A percentile compares a stretch with the other conserved stretches of the same genome.
These are phyloP conservation scores for Penicillium thymicola DNA, from an alignment of 2,329 filamentous ascomycete species.

Conservation along the genomic window DNA sequence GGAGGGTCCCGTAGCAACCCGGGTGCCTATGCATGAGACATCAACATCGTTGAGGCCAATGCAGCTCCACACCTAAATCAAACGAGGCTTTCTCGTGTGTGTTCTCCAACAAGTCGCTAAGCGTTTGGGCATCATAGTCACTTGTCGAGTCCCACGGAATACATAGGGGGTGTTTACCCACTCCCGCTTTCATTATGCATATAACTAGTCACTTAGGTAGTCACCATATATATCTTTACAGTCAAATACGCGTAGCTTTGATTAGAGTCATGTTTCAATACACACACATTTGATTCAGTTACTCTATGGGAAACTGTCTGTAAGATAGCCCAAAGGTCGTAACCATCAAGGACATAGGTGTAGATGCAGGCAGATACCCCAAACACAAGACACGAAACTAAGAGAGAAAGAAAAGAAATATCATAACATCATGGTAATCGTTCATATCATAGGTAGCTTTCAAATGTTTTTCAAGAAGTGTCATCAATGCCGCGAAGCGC, in stretches of 20 bases:
- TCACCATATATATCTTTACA: background rate
- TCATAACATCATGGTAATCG: slow-evolving; percentile 6
- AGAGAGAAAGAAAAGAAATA: background rate
- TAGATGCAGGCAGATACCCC: background rate
- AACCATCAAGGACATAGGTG: background rate
- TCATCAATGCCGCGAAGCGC: background rate
- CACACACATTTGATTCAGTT: background rate
- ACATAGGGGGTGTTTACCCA: background rate
- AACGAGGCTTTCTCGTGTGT: background rate
- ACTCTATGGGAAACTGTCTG: background rate
- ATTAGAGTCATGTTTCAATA: background rate
- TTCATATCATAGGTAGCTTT: background rate
- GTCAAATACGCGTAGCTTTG: background rate
- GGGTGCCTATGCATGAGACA: background rate
- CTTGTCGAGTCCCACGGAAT: background rate
- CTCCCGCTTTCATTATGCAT: too few relatives aligned
- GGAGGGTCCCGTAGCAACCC: background rate
- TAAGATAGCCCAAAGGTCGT: background rate
- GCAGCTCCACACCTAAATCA: background rate
- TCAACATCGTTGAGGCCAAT: background rate
- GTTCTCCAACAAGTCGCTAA: background rate
- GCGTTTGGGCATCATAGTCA: background rate
- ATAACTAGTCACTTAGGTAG: background rate
- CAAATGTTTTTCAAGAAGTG: background rate
- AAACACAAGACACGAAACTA: background rate